Conservation (phyloP, 2,329 filamentous ascomycete species). For the Penicillium olsonii region DNA sequence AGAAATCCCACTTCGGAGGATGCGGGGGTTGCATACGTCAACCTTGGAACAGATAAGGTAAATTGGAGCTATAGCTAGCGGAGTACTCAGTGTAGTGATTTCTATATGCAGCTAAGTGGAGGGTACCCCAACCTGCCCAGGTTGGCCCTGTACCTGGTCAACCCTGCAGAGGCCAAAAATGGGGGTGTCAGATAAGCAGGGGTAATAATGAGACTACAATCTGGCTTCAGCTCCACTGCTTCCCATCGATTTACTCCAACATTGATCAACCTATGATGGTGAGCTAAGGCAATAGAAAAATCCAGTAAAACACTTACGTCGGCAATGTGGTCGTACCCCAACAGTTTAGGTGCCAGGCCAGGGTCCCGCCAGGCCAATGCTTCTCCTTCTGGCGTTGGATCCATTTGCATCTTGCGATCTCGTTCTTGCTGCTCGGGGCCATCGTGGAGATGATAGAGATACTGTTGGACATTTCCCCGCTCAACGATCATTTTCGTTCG, state of each 20-base stretch:
- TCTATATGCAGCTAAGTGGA: too few species aligned
- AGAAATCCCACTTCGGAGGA: too few species aligned
- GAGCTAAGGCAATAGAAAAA: too few species aligned
- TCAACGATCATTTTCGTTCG: slow-evolving; percentile 63
- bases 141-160: too few species aligned
- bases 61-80: background rate
- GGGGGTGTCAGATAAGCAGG: slow-evolving; percentile 5
- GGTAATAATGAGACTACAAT: slow-evolving; percentile 7
- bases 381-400: slow-evolving; percentile 42
- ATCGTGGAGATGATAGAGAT: slow-evolving; percentile 63
- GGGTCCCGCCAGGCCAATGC: slow-evolving; percentile 48
- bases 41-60: background rate
- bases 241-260: slow-evolving; percentile 6
- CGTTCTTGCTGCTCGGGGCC: slow-evolving; percentile 58
- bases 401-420: slow-evolving; percentile 48
- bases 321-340: slow-evolving; percentile 44
- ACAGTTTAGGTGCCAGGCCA: slow-evolving; percentile 38
- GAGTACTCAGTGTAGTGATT: too few species aligned
- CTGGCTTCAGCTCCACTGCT: slow-evolving; percentile 12
- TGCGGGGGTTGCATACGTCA: background rate
- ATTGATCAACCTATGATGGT: slow-evolving; percentile 10
- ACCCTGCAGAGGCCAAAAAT: slow-evolving; percentile 6
- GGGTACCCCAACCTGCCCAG: too few species aligned
- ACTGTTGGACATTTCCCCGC: slow-evolving; percentile 62
- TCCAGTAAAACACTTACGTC: slow-evolving; percentile 43